phyloP scores from a whole-genome alignment of 306 rosid species.

The Lathyrus aphaca region DNA sequence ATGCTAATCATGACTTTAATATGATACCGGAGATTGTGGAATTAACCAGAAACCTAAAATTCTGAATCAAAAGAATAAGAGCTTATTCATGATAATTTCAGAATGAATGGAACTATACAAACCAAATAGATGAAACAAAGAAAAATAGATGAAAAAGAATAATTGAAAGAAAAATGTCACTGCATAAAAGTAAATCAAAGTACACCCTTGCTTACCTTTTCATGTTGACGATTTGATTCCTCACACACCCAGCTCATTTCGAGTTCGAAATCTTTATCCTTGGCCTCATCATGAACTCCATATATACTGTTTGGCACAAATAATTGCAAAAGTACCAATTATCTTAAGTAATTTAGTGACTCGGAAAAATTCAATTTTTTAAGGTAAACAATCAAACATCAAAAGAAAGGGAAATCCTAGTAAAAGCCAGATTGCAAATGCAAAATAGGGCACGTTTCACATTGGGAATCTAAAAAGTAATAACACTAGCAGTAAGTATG shows the following conservation, averaged over 20 bases:
- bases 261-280: constrained; percentile 93
- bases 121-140: neutral
- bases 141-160: neutral
- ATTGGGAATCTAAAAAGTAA: constrained; percentile 15
- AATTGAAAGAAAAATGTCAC: neutral
- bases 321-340: constrained; percentile 10
- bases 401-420: too few relatives aligned
- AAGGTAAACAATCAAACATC: neutral
- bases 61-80: neutral
- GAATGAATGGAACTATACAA: neutral
- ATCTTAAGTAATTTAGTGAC: constrained; percentile 15
- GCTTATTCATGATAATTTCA: neutral
- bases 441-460: neutral
- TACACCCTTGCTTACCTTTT: constrained; percentile 60
- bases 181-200: constrained; percentile 1
- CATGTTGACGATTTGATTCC: constrained; percentile 89
- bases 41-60: constrained; percentile 5
- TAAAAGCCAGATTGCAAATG: neutral
- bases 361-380: neutral
- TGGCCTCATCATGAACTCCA: constrained; percentile 96
- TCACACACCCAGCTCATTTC: constrained; percentile 99
- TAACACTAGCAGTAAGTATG: constrained; percentile 8
- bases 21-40: neutral
- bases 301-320: constrained; percentile 63
- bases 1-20: neutral